Evolutionary conservation across 768 basidiomycete genomes (phyloP), one percentile per base, ranked within the genome.

Genomic region (Cystofilobasidium bisporidii): DNA sequence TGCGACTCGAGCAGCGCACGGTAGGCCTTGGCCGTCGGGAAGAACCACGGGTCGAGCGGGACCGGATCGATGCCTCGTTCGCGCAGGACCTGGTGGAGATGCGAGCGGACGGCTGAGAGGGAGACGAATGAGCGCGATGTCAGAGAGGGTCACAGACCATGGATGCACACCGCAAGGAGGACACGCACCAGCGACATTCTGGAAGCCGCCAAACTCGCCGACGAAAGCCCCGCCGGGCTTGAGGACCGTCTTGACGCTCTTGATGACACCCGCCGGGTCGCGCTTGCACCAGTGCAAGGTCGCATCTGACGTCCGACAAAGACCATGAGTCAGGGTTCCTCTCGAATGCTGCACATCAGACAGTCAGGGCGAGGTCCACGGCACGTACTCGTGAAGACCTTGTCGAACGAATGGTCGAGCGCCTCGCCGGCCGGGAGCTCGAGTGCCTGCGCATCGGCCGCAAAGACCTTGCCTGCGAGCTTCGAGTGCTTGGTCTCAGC

Each of bases 271-370:
- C 1, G 72, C 75, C 0, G 90, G 91, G 71, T 86, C 80, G 6
- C 78, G 78, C 75, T 88, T 91, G 77, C 89, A 91, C 90, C 89
- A 92, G 72, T 93, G 90, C 70, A 92, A 74, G 4, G 82, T 81
- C 0, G 91, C 67, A 28, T 20, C 50, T 63, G 45, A n/a, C n/a
- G n/a, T n/a, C n/a, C n/a, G 18, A 4, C 3, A 26, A 24, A 10
- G 20, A 61, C 24, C 28, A 11, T 3, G 9, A 5, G n/a, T n/a
- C 22, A 41, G 24, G 3, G 24, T 3, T 18, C 41, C n/a, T 36
- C 22, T 36, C 18, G 22, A 41, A 20, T 24, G 6, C n/a, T 53
- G 11, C 10, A 30, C 8, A 3, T 56, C 12, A 30, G 50, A 12
- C 9, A 53, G 24, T 32, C 53, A 56, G 10, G 32, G n/a, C 3